These are phyloP conservation scores for Russula ochroleuca DNA, from an alignment of 768 basidiomycete genomes.

Conservation along the genomic window DNA sequence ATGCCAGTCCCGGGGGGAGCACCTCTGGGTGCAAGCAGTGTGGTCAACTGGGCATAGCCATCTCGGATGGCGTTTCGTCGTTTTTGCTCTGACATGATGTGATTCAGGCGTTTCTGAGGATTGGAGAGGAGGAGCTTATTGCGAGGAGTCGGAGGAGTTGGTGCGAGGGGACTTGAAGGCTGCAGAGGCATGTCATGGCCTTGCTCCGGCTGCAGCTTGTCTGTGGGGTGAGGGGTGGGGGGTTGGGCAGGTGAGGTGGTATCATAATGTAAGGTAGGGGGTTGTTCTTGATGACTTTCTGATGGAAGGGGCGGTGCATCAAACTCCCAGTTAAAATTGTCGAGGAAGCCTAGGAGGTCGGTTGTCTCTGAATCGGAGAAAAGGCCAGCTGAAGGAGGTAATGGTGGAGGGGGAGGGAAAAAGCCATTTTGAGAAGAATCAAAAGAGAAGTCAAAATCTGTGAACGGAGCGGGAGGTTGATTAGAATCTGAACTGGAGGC, in stretches of 20 bases:
- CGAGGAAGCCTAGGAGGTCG: conserved; percentile 76
- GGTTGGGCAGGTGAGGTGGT: conserved; percentile 16
- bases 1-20: conserved; percentile 58
- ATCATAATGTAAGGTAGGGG: conserved; percentile 15
- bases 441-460: conserved; percentile 71
- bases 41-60: conserved; percentile 82
- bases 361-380: conserved; percentile 76
- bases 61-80: conserved; percentile 88
- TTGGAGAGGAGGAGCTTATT: conserved; percentile 68
- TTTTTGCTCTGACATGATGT: conserved; percentile 94
- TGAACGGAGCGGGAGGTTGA: conserved; percentile 54
- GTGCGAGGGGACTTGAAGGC: conserved; percentile 16
- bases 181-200: conserved; percentile 14
- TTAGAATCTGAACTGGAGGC: conserved; percentile 24
- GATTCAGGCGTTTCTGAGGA: conserved; percentile 85
- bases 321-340: conserved; percentile 71
- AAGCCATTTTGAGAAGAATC: conserved; percentile 51
- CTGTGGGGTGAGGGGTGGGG: conserved; percentile 1
- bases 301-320: conserved; percentile 29
- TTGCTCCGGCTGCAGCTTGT: conserved; percentile 9
- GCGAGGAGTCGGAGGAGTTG: conserved; percentile 33
- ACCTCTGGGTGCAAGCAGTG: conserved; percentile 76
- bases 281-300: conserved; percentile 18
- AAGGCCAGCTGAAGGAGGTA: conserved; percentile 71
- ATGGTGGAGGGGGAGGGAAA: conserved; percentile 58